Conservation (phyloP, 495 filamentous ascomycete species). For the Neurospora pannonica region DNA sequence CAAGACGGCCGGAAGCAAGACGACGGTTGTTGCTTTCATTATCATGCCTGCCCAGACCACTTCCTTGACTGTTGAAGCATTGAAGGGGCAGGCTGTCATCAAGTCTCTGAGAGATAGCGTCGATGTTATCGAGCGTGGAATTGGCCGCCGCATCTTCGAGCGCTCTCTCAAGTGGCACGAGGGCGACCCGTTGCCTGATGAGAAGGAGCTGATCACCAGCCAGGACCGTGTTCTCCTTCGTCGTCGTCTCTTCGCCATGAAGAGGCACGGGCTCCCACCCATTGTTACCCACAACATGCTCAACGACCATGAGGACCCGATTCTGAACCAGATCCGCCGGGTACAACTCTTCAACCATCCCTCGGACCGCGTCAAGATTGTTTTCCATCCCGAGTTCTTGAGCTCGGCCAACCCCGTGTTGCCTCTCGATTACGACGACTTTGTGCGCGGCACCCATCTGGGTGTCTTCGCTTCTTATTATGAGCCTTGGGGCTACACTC, state of each 20-base stretch:
- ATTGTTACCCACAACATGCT: conserved; percentile 99
- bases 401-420: conserved; percentile 92
- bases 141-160: conserved; percentile 91
- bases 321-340: conserved; percentile 90
- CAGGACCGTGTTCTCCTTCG: conserved; percentile 91
- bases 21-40: conserved; percentile 95
- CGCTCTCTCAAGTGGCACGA: conserved; percentile 89
- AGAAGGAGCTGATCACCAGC: conserved; percentile 86
- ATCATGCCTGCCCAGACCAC: conserved; percentile 99
- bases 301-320: conserved; percentile 86
- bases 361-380: conserved; percentile 87
- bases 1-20: conserved; percentile 77
- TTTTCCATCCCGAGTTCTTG: conserved; percentile 97
- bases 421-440: conserved; percentile 95
- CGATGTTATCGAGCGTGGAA: conserved; percentile 77
- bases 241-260: conserved; percentile 90
- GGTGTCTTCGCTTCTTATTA: conserved; percentile 97
- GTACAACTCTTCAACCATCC: conserved; percentile 96
- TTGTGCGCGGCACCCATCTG: conserved; percentile 91
- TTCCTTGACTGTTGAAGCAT: conserved; percentile 86
- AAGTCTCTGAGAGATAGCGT: conserved; percentile 92
- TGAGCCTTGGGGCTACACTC: conserved; percentile 98
- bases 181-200: conserved; percentile 82
- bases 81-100: conserved; percentile 94
- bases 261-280: conserved; percentile 76